A percentile compares a stretch with the other conserved stretches of the same genome.
Conservation (phyloP, 306 rosid species). For the Prunus salicina region DNA sequence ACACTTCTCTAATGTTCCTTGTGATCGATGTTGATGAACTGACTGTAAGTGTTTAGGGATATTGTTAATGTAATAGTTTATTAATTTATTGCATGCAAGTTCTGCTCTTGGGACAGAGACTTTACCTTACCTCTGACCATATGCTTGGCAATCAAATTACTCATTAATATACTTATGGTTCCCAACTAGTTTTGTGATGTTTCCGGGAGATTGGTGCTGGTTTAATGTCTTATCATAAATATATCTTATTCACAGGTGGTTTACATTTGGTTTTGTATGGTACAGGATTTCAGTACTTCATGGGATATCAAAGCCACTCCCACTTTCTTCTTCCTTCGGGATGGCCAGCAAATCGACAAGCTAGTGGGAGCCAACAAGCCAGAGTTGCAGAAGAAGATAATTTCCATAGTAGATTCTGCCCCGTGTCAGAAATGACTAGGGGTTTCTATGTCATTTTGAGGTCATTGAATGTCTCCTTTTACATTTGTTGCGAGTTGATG, state of each 20-base stretch:
- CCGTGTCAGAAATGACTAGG: slow-evolving; percentile 22
- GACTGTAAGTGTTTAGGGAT: slow-evolving; percentile 51
- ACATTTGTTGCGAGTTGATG: slow-evolving; percentile 4
- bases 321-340: slow-evolving; percentile 87
- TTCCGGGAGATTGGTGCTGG: neutral
- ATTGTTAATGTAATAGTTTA: neutral
- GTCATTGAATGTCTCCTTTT: neutral
- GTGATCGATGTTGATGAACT: slow-evolving; percentile 88
- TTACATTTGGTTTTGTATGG: slow-evolving; percentile 12
- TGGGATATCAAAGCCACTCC: slow-evolving; percentile 99
- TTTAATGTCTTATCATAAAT: neutral
- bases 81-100: neutral
- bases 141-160: neutral
- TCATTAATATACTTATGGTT: neutral
- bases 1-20: slow-evolving; percentile 76
- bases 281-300: slow-evolving; percentile 87
- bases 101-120: neutral
- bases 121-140: slow-evolving; percentile 8
- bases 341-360: slow-evolving; percentile 84
- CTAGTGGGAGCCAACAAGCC: slow-evolving; percentile 98
- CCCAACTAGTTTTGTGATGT: neutral
- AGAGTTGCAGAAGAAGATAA: slow-evolving; percentile 75
- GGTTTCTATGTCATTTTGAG: slow-evolving; percentile 11
- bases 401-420: slow-evolving; percentile 50
- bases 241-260: neutral